Base-by-base conservation (phyloP, 805 yeast genomes). In the Candida ulmi region DNA sequence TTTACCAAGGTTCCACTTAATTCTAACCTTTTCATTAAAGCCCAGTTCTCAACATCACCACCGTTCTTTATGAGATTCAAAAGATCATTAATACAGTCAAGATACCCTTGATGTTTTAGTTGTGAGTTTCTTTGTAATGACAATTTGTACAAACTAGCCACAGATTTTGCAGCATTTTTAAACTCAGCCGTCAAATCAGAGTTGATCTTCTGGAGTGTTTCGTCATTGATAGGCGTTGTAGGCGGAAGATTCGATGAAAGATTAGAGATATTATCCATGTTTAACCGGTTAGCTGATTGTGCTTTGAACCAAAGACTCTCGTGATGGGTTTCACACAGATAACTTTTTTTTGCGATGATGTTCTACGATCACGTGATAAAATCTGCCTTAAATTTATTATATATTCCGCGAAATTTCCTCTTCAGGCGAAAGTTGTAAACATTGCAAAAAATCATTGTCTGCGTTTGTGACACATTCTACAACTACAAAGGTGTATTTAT, bases 141-240 rank as follows among this genome's bases (percentile, higher is more conserved):
- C 9, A 78, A 54, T 36, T 84, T 63, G 50, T 82, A 82, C 11
- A 82, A 64, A 4, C 80, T 69, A 8, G 88, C 83, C 21, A 82
- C 84, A 7, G 84, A 72, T 40, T 80, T 73, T 21, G 88, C 88
- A 7, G 88, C 88, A 40, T 68, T 69, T 56, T 78, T 80, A 61
- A 82, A 83, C 52, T 80, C 83, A n/a, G 64, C 60, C 0, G 78
- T 66, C n/a, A 82, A 61, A 28, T 79, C 82, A 18, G 58, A 57
- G 44, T 72, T 73, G 31, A 78, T 60, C 29, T 69, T 72, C 21
- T 61, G 58, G 1, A 76, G 56, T n/a, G 76, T 61, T 8, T 66
- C 66, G 27, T 72, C 72, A 31, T 65, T 67, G 11, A 75, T 63
- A 3, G 78, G 72, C 27, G 55, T 62, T 0, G 80, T 67, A 3